Conservation (phyloP, 768 basidiomycete species). For the Leucosporidium yakuticum region DNA sequence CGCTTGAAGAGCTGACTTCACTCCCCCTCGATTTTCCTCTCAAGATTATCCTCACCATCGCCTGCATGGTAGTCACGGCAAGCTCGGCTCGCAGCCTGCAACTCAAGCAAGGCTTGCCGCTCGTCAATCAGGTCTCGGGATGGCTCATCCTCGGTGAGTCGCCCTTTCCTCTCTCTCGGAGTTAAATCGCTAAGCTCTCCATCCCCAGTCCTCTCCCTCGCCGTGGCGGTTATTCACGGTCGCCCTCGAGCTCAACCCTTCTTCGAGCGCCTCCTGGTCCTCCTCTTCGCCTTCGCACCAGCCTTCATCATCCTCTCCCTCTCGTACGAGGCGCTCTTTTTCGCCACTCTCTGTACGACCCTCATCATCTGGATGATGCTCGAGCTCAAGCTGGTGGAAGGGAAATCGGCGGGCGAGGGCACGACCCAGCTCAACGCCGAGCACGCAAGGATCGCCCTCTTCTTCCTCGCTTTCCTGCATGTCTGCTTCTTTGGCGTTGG, state of each 20-base stretch:
- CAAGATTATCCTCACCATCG: constrained; percentile 50
- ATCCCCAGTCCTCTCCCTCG: constrained; percentile 2
- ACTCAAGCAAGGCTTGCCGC: constrained; percentile 61
- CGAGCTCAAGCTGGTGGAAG: constrained; percentile 45
- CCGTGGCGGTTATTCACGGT: constrained; percentile 28
- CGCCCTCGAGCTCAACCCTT: constrained; percentile 26
- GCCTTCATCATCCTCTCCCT: constrained; percentile 76
- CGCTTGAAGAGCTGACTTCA: neutral
- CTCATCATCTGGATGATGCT: constrained; percentile 63
- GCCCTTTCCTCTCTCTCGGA: no score
- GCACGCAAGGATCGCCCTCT: constrained; percentile 66
- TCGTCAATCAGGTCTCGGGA: constrained; percentile 55
- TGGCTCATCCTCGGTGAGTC: constrained; percentile 62
- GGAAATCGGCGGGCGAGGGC: neutral
- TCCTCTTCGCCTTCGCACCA: constrained; percentile 58
- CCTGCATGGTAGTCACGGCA: constrained; percentile 54
- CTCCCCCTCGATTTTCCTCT: neutral
- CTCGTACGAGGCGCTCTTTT: constrained; percentile 75
- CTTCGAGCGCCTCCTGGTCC: constrained; percentile 46
- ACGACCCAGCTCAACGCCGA: constrained; percentile 49
- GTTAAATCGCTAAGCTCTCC: no score
- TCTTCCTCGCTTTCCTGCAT: constrained; percentile 81
- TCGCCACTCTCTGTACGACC: constrained; percentile 59
- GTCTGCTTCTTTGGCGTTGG: constrained; percentile 71
- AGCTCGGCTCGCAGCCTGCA: constrained; percentile 59